A percentile compares a stretch with the other conserved stretches of the same genome.
phyloP scores from a whole-genome alignment of 1,284 basidiomycete genomes.

The Vanrija sp. region DNA sequence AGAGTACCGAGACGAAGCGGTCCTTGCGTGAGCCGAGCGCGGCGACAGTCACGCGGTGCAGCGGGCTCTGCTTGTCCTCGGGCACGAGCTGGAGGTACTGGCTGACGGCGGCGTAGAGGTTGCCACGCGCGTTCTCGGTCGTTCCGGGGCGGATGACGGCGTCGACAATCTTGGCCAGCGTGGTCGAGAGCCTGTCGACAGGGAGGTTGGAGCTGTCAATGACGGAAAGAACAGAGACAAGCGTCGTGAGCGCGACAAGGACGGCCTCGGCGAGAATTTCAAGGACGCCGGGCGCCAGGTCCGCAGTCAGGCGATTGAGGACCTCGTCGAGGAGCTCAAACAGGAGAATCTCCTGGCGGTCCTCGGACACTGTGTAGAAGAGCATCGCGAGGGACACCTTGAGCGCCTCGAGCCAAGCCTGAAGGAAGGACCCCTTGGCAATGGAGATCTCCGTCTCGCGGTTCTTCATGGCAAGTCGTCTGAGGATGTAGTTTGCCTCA shows the following conservation, averaged over 20 bases:
- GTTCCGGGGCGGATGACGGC: slow-evolving; percentile 72
- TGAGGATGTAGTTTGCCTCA: slow-evolving; percentile 71
- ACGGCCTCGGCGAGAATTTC: slow-evolving; percentile 77
- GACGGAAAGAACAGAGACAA: slow-evolving; percentile 62
- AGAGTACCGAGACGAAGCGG: slow-evolving; percentile 69
- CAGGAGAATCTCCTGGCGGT: slow-evolving; percentile 75
- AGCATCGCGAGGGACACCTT: slow-evolving; percentile 79
- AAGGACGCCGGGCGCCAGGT: slow-evolving; percentile 64
- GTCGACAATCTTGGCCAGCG: slow-evolving; percentile 73
- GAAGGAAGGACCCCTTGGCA: slow-evolving; percentile 66
- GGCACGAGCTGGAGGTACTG: slow-evolving; percentile 73
- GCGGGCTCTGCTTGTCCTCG: slow-evolving; percentile 17
- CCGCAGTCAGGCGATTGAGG: slow-evolving; percentile 49
- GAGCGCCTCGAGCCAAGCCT: slow-evolving; percentile 75
- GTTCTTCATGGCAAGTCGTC: slow-evolving; percentile 80
- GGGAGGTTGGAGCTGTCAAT: slow-evolving; percentile 66
- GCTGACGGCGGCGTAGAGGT: slow-evolving; percentile 85
- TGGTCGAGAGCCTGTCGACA: slow-evolving; percentile 69
- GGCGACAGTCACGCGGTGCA: slow-evolving; percentile 62
- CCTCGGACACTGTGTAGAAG: slow-evolving; percentile 68
- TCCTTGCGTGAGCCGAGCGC: slow-evolving; percentile 60
- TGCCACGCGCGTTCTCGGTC: slow-evolving; percentile 88
- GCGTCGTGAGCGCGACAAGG: slow-evolving; percentile 74
- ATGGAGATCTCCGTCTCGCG: slow-evolving; percentile 73
- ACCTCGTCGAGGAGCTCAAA: slow-evolving; percentile 81